Evolutionary conservation across 2,329 filamentous ascomycete species (phyloP).

Genomic region (Lasiodiplodia sp.): DNA sequence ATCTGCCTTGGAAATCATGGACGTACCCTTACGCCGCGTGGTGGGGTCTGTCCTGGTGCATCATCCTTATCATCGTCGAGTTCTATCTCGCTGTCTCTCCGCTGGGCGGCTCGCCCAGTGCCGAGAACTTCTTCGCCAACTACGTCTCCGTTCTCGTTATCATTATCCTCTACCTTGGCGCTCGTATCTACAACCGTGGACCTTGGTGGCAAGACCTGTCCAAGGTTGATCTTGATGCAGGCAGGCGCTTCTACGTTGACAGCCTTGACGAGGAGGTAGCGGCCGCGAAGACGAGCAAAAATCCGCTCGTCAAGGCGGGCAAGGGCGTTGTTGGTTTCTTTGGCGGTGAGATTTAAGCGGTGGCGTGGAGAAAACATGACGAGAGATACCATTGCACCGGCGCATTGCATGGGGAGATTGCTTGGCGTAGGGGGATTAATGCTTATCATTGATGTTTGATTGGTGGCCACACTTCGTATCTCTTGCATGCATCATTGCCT

Average conservation of each 20-base stretch:
- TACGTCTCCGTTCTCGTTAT: slow-evolving; percentile 55
- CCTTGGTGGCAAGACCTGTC: slow-evolving; percentile 44
- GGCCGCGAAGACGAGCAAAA: slow-evolving; percentile 19
- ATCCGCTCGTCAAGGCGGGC: slow-evolving; percentile 17
- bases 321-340: slow-evolving; percentile 29
- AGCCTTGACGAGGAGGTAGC: slow-evolving; percentile 30
- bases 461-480: not conserved
- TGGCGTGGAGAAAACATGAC: not conserved
- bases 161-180: slow-evolving; percentile 51
- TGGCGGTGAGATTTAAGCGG: slow-evolving; percentile 11
- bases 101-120: slow-evolving; percentile 43
- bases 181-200: slow-evolving; percentile 49
- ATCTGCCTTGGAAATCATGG: slow-evolving; percentile 63
- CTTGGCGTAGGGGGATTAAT: not conserved
- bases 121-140: slow-evolving; percentile 56
- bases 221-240: slow-evolving; percentile 47
- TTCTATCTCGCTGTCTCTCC: slow-evolving; percentile 59
- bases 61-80: slow-evolving; percentile 54
- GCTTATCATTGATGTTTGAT: slow-evolving; percentile 1
- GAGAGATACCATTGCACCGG: slow-evolving; percentile 4
- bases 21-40: slow-evolving; percentile 53
- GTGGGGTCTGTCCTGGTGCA: slow-evolving; percentile 55
- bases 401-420: not conserved
- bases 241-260: slow-evolving; percentile 39
- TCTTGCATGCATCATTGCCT: not conserved